Conservation (phyloP, 331 rosid genomes). For the Acacia concinna region DNA sequence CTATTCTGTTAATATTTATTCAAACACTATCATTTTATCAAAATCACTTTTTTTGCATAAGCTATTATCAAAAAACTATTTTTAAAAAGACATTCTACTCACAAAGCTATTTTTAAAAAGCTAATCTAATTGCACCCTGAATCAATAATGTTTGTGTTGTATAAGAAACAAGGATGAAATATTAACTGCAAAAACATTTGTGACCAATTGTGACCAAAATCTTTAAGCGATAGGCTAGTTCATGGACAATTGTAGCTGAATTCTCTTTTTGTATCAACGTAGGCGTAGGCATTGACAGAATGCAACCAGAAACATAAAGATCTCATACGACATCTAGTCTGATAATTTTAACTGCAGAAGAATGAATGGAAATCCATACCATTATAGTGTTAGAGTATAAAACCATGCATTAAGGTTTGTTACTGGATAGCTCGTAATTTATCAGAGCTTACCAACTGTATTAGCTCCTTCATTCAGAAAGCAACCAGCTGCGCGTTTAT, state of each 20-base stretch:
- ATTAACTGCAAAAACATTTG: too few relatives aligned
- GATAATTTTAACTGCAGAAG: slow-evolving; percentile 21
- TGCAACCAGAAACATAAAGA: slow-evolving; percentile 16
- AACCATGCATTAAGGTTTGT: slow-evolving; percentile 19
- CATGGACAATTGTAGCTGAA: neutral
- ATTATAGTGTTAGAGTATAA: neutral
- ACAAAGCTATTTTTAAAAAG: too few relatives aligned
- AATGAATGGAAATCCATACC: slow-evolving; percentile 19
- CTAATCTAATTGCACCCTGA: too few relatives aligned
- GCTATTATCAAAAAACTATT: too few relatives aligned
- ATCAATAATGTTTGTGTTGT: too few relatives aligned
- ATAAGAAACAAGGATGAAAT: too few relatives aligned
- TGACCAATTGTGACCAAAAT: neutral
- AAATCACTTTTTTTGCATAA: too few relatives aligned
- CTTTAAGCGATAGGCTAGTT: neutral
- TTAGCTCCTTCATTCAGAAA: slow-evolving; percentile 67
- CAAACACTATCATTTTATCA: too few relatives aligned
- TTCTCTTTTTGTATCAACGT: neutral
- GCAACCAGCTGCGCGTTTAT: slow-evolving; percentile 75
- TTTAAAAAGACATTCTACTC: too few relatives aligned
- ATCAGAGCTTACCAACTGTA: slow-evolving; percentile 49
- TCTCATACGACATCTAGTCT: slow-evolving; percentile 2
- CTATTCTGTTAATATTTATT: too few relatives aligned
- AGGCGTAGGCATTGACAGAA: slow-evolving; percentile 6
- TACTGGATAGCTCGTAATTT: slow-evolving; percentile 7